Evolutionary conservation across 208 protist species (phyloP), one percentile per base, ranked within the genome.

Genomic region (Leishmania lainsoni): DNA sequence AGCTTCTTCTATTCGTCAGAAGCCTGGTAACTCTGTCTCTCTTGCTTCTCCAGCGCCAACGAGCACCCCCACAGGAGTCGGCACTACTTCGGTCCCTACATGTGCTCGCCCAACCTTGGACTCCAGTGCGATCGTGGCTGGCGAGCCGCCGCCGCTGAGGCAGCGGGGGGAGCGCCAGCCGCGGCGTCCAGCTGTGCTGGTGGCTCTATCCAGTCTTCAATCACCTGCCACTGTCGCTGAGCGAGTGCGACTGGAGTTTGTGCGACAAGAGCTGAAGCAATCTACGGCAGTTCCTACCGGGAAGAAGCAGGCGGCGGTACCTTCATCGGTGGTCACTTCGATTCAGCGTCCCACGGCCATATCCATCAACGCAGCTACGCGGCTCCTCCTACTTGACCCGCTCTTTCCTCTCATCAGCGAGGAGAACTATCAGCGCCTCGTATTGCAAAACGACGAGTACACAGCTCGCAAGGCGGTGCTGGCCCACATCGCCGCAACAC

Each of bases 401-500:
- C 58, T 94, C 58, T 95, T 93, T 71, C 61, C 85, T 17, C 84
- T 96, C 68, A 54, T 88, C 32, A 89, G 91, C 81, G 93, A 95
- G 70, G 93, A 96, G 76, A 95, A 96, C 87, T 92, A 88, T 80
- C 84, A 90, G 75, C 90, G 93, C 2, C 82, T 96, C 52, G 73
- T 91, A n/a, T 69, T 96, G 52, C 48, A 68, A 35, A 89, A 96
- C 79, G 83, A 89, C 69, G 93, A 96, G 83, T 92, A 93, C 81
- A 88, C 82, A 32, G 48, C 51, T 9, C 87, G 87, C 49, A 75
- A 76, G 17, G 65, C 16, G 35, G 69, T 89, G 61, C 61, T 81
- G 65, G 68, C 59, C 42, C 42, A 69, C 45, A 71, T 81, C 51
- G n/a, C 29, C n/a, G 69, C 79, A 4, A 65, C 49, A 16, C 68